Percentiles rank a stretch among this genome's conserved stretches.
These are phyloP conservation scores for Raffaelea ambrosiae DNA, from an alignment of 2,329 filamentous ascomycete species.

Conservation along the genomic window DNA sequence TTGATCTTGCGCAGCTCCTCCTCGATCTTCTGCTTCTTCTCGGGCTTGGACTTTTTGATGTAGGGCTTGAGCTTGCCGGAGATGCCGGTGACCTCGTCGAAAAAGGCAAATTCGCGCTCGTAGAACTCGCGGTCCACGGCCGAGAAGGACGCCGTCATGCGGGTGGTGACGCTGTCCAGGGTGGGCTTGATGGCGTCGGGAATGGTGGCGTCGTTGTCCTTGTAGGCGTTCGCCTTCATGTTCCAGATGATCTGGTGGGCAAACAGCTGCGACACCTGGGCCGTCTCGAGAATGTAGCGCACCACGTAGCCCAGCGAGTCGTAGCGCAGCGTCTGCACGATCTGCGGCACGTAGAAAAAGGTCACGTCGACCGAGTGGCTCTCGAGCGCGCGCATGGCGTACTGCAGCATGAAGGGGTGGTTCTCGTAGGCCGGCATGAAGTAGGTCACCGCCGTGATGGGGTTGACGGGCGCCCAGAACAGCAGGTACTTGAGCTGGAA, in stretches of 20 bases:
- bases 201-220: conserved; percentile 85
- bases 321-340: conserved; percentile 90
- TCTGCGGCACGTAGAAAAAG: conserved; percentile 98
- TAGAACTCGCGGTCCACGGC: conserved; percentile 75
- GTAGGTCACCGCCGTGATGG: conserved; percentile 85
- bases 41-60: conserved; percentile 84
- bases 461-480: conserved; percentile 89
- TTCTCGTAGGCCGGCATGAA: conserved; percentile 88
- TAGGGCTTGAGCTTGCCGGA: conserved; percentile 92
- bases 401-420: conserved; percentile 89
- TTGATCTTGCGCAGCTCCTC: conserved; percentile 96
- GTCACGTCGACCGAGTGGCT: conserved; percentile 93
- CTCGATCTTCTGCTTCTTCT: conserved; percentile 99
- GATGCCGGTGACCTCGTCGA: conserved; percentile 89
- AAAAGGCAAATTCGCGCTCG: conserved; percentile 94
- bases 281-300: conserved; percentile 92
- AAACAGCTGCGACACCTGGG: conserved; percentile 95
- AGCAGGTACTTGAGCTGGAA: conserved; percentile 88
- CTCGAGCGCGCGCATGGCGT: conserved; percentile 90
- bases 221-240: conserved; percentile 98
- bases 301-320: conserved; percentile 92
- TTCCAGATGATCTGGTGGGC: conserved; percentile 99
- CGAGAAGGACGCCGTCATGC: conserved; percentile 76
- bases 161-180: conserved; percentile 80
- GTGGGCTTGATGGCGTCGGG: conserved; percentile 91